Evolutionary conservation across 2,329 filamentous ascomycete species (phyloP), one percentile per base, ranked within the genome.

Genomic region (Xenoacremonium recifei): DNA sequence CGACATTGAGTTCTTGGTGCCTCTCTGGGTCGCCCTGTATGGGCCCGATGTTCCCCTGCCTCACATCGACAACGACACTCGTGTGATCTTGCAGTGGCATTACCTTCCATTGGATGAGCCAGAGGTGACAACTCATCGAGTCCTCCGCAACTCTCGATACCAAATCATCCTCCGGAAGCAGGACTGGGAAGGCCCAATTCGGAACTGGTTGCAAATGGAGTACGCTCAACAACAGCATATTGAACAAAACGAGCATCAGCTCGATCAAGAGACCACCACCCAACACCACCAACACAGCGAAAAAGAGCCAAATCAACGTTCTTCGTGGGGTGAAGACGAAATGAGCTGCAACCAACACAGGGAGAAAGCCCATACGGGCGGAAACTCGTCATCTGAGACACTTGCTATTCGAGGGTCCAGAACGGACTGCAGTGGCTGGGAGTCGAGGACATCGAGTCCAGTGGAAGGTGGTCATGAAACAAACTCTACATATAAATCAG

Each of bases 131-230:
- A 37, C 20, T 3, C 49, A 51, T 20, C 35, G 40, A 3, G 34
- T 49, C 15, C 19, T 51, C n/a, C 37, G 40, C 10, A 34, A 37
- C 27, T 40, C 49, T 1, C 38, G 7, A 2, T 47, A 42, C 21
- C 39, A 43, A 4, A 40, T 51, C 18, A 47, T 47, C 12, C 37
- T 51, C 6, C 40, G 47, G 9, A 45, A 42, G 15, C 17, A 50
- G 15, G 49, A 50, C 17, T 51, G 49, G 49, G 42, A 48, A 10
- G 25, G 6, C 3, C 42, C 44, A 1, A 39, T 49, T n/a, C 35
- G 15, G 7, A 4, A 21, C 12, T 43, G 44, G 21, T 23, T 44
- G 1, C 35, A 36, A 15, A 19, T 36, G 7, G 16, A 34, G n/a
- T 9, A 18, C 9, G 9, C 7, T 9, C 10, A 32, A 15, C 30